A percentile compares a stretch with the other conserved stretches of the same genome.
These are phyloP conservation scores for Fraxinus floribunda DNA, from an alignment of 305 asterid genomes.

Conservation along the genomic window DNA sequence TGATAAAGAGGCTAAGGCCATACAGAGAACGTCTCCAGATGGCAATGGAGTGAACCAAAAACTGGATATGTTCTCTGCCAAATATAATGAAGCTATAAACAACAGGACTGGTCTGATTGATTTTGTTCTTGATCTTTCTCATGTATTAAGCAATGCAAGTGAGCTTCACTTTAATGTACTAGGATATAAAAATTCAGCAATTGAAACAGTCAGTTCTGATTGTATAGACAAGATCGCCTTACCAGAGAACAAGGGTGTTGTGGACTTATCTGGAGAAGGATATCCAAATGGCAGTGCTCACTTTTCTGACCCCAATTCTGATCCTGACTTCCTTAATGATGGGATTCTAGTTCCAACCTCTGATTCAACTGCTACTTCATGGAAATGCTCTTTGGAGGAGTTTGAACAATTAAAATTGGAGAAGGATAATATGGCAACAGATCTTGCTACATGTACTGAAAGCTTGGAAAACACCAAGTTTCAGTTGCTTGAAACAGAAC, in stretches of 20 bases:
- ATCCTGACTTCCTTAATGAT: conserved; percentile 74
- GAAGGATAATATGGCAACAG: conserved; percentile 61
- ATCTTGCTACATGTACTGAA: conserved; percentile 58
- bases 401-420: conserved; percentile 79
- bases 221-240: conserved; percentile 65
- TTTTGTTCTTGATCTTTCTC: conserved; percentile 57
- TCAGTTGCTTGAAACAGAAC: conserved; percentile 69
- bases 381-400: conserved; percentile 88
- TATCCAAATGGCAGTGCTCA: conserved; percentile 47
- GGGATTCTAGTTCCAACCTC: conserved; percentile 79
- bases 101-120: conserved; percentile 39
- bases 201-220: conserved; percentile 46
- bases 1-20: conserved; percentile 58
- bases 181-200: conserved; percentile 45
- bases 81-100: conserved; percentile 49
- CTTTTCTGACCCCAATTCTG: conserved; percentile 78
- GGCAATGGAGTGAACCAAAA: conserved; percentile 49
- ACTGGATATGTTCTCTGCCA: conserved; percentile 51
- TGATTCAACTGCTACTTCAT: conserved; percentile 54
- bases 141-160: conserved; percentile 42
- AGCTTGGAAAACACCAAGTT: conserved; percentile 63
- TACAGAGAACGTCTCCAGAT: conserved; percentile 43
- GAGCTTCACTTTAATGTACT: conserved; percentile 45
- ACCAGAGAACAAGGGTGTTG: conserved; percentile 52
- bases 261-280: conserved; percentile 35